Evolutionary conservation across 2,329 filamentous ascomycete genomes (phyloP).

Genomic region (Diplodia scrobiculata): DNA sequence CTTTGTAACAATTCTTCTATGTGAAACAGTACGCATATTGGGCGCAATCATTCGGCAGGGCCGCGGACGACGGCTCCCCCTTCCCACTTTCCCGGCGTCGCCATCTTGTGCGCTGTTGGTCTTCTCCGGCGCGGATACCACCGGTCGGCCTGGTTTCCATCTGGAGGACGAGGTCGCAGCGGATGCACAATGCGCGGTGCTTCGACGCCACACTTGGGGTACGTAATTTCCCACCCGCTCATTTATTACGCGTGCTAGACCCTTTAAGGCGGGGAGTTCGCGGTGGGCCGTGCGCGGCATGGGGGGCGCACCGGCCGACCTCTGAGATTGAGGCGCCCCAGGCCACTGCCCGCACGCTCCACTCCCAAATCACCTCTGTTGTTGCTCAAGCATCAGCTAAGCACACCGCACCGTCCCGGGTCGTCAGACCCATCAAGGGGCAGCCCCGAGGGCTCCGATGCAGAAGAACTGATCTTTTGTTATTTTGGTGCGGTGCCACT

Average conservation of each 20-base stretch:
- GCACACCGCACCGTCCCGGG: neutral
- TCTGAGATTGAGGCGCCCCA: neutral
- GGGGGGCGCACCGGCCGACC: neutral
- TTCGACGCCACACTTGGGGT: conserved; percentile 2
- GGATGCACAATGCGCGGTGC: neutral
- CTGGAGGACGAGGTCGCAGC: neutral
- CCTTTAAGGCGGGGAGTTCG: neutral
- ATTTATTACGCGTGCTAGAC: neutral
- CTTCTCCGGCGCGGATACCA: neutral
- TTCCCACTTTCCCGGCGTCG: neutral
- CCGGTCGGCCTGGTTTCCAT: neutral
- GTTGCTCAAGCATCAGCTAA: conserved; percentile 2
- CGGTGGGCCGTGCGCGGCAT: neutral
- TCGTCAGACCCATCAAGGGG: neutral
- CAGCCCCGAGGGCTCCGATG: no score
- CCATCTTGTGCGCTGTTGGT: neutral
- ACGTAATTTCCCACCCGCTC: conserved; percentile 13
- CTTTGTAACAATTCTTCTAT: neutral
- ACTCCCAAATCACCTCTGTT: neutral
- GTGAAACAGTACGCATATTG: conserved; percentile 20
- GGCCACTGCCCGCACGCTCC: neutral
- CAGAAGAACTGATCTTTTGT: neutral
- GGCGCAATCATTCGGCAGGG: neutral
- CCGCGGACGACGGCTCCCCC: no score
- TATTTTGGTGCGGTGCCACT: neutral